Percentiles rank a stretch among this genome's conserved stretches.
phyloP scores from a whole-genome alignment of 345 rosid species.

The Ailanthus altissimus region DNA sequence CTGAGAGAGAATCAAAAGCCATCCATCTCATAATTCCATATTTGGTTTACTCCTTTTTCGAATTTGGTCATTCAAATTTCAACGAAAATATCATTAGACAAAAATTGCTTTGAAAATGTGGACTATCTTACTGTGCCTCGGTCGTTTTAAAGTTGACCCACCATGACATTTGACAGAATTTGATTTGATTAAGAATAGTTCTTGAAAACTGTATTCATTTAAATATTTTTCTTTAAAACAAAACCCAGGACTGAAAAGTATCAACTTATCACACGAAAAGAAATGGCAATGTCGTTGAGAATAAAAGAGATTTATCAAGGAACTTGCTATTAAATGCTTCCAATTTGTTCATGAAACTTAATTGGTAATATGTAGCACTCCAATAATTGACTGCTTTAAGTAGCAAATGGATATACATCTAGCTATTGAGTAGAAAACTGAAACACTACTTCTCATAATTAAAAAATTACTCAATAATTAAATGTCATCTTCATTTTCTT shows the following conservation, averaged over 20 bases:
- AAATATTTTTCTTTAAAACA: not conserved
- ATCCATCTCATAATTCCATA: not conserved
- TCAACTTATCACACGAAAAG: not conserved
- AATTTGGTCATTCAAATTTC: not conserved
- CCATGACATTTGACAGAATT: no score
- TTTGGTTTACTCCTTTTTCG: not conserved
- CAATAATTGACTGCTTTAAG: not conserved
- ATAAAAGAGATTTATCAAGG: not conserved
- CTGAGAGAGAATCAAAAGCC: not conserved
- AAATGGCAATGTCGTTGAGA: not conserved
- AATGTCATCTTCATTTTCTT: not conserved
- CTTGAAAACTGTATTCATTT: not conserved
- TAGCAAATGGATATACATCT: not conserved
- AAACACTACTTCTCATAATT: constrained; percentile 17
- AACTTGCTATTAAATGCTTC: not conserved
- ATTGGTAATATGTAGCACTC: not conserved
- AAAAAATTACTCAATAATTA: not conserved
- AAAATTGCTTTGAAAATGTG: not conserved
- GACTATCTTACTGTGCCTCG: not conserved
- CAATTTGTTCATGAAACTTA: not conserved
- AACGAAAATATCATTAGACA: not conserved
- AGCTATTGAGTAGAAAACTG: constrained; percentile 18
- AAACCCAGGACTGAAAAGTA: no score
- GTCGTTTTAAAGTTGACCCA: no score
- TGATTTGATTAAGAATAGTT: no score